Evolutionary conservation across 73 alveolate genomes (phyloP).

Genomic region (Vitrella brassicaformis): DNA sequence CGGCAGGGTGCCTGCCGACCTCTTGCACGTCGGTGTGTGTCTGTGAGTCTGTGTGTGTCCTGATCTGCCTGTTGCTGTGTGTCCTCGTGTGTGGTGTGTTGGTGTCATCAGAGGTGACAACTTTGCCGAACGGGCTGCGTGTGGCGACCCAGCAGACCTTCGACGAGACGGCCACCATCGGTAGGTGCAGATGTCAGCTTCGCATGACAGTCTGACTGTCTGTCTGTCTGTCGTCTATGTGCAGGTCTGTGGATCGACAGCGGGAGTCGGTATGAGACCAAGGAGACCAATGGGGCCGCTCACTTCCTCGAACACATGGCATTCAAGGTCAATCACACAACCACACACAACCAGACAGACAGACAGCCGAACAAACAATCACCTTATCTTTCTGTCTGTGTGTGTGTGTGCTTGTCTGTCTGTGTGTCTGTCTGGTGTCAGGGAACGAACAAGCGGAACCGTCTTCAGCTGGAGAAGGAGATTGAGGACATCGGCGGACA

Average conservation of each 20-base stretch:
- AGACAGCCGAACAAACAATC: too few relatives aligned
- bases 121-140: conserved; percentile 19
- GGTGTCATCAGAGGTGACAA: conserved; percentile 15
- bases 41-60: too few relatives aligned
- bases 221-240: not conserved
- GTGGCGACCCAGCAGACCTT: conserved; percentile 27
- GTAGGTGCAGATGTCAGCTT: conserved; percentile 3
- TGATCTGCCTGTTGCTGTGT: too few relatives aligned
- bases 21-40: too few relatives aligned
- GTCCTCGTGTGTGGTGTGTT: too few relatives aligned
- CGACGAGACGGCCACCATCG: conserved; percentile 1
- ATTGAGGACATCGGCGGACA: conserved; percentile 41
- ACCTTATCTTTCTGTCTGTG: too few relatives aligned
- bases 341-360: too few relatives aligned
- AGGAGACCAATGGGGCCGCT: conserved; percentile 34
- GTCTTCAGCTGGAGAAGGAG: conserved; percentile 32
- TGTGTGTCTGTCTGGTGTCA: not conserved
- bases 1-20: too few relatives aligned
- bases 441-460: conserved; percentile 26
- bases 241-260: conserved; percentile 25
- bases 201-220: conserved; percentile 15
- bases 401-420: not conserved
- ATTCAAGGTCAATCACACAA: conserved; percentile 13
- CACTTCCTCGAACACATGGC: conserved; percentile 44
- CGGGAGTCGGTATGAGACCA: conserved; percentile 34